phyloP scores from a whole-genome alignment of 306 rosid species.

The Castanospermum australe region DNA sequence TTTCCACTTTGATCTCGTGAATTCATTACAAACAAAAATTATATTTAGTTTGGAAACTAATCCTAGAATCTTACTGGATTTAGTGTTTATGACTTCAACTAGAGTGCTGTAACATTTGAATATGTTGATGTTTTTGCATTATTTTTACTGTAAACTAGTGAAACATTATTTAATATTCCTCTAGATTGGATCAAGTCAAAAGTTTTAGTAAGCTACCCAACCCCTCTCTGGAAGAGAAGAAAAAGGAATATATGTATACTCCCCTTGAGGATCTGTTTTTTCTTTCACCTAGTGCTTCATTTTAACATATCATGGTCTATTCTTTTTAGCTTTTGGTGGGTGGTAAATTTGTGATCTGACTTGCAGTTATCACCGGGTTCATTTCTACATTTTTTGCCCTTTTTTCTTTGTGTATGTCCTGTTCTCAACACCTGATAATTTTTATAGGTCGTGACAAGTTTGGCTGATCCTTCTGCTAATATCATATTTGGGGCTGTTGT shows the following conservation, averaged over 20 bases:
- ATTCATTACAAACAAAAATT: background rate
- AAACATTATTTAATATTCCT: background rate
- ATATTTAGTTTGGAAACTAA: background rate
- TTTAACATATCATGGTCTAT: background rate
- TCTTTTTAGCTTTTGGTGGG: background rate
- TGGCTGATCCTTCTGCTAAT: constrained; percentile 99
- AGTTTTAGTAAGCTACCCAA: background rate
- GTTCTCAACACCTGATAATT: constrained; percentile 1
- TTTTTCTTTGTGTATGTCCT: background rate
- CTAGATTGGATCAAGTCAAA: background rate
- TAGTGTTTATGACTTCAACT: background rate
- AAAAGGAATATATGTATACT: background rate
- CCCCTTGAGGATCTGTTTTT: background rate
- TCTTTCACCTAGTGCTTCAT: background rate
- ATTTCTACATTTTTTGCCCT: background rate
- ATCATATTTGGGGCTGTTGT: constrained; percentile 98
- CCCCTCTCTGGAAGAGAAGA: background rate
- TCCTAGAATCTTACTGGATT: background rate
- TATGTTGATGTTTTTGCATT: background rate
- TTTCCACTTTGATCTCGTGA: constrained; percentile 2
- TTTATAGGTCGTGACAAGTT: constrained; percentile 88
- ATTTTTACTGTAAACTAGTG: background rate
- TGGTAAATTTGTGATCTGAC: background rate
- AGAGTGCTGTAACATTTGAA: background rate
- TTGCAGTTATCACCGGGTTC: background rate